A percentile compares a stretch with the other conserved stretches of the same genome.
Evolutionary conservation across 306 rosid species (phyloP).

Genomic region (Malus orientalis): DNA sequence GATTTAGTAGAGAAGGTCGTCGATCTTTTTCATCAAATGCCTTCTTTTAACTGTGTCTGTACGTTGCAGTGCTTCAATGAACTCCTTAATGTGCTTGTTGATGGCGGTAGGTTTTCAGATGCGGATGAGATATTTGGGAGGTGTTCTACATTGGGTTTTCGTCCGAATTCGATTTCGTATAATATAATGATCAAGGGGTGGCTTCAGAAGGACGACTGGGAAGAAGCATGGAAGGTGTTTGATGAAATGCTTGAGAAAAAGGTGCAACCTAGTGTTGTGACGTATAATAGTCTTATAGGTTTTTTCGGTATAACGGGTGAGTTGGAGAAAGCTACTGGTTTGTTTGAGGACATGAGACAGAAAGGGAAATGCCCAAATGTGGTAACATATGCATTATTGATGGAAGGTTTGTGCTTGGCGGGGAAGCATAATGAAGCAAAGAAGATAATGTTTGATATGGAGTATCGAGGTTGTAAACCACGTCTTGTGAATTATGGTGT

Average conservation of each 20-base stretch:
- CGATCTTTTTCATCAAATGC: slow-evolving; percentile 52
- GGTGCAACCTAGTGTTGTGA: slow-evolving; percentile 77
- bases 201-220: slow-evolving; percentile 48
- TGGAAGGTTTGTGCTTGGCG: slow-evolving; percentile 66
- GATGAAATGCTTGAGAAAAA: slow-evolving; percentile 72
- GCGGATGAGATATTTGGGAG: slow-evolving; percentile 41
- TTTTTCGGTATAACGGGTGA: slow-evolving; percentile 58
- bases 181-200: slow-evolving; percentile 70
- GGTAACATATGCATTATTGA: slow-evolving; percentile 66
- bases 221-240: slow-evolving; percentile 54
- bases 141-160: slow-evolving; percentile 50
- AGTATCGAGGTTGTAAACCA: slow-evolving; percentile 73
- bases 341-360: slow-evolving; percentile 67
- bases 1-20: slow-evolving; percentile 47
- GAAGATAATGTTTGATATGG: slow-evolving; percentile 91
- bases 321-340: slow-evolving; percentile 51
- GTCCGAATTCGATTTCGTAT: slow-evolving; percentile 61
- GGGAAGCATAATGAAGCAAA: slow-evolving; percentile 65
- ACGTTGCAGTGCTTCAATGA: slow-evolving; percentile 58
- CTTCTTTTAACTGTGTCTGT: slow-evolving; percentile 50
- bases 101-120: slow-evolving; percentile 26
- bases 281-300: slow-evolving; percentile 76
- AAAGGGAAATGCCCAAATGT: slow-evolving; percentile 55
- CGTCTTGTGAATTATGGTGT: slow-evolving; percentile 55
- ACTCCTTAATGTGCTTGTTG: slow-evolving; percentile 55